phyloP scores from a whole-genome alignment of 768 basidiomycete species.

The Leccinum truebloodii region DNA sequence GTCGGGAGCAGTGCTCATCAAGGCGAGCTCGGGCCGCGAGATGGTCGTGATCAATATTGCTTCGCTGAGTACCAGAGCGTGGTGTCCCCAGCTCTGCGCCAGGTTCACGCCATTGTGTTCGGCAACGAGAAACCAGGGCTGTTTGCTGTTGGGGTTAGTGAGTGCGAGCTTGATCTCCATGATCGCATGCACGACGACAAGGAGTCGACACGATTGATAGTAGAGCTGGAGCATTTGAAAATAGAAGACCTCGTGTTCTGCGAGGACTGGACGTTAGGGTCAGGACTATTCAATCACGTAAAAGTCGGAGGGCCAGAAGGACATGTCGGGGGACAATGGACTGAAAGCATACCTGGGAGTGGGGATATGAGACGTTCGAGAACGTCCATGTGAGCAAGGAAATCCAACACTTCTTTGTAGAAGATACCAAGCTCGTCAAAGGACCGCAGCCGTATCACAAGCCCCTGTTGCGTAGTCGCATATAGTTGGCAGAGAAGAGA shows the following conservation, averaged over 20 bases:
- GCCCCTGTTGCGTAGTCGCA: constrained; percentile 33
- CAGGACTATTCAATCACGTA: constrained; percentile 14
- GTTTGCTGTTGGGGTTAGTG: constrained; percentile 14
- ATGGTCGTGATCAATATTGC: constrained; percentile 37
- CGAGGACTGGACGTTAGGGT: constrained; percentile 38
- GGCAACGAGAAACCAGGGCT: constrained; percentile 35
- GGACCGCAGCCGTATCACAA: constrained; percentile 32
- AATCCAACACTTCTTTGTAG: constrained; percentile 35
- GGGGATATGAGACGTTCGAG: constrained; percentile 40
- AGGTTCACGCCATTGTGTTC: constrained; percentile 37
- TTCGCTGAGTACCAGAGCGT: constrained; percentile 40
- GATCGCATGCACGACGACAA: constrained; percentile 39
- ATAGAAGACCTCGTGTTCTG: constrained; percentile 44
- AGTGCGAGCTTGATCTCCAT: constrained; percentile 27
- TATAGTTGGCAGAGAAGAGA: constrained; percentile 39
- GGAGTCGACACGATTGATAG: constrained; percentile 42
- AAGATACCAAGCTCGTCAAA: constrained; percentile 33
- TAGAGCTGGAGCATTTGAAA: constrained; percentile 42
- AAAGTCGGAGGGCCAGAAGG: background rate
- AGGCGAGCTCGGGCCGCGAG: constrained; percentile 32
- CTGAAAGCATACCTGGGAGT: constrained; percentile 34
- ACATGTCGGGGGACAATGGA: background rate
- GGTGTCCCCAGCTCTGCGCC: constrained; percentile 39
- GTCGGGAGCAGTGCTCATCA: constrained; percentile 45
- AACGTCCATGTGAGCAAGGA: constrained; percentile 37